Conservation (phyloP, 257 asterid species). For the Nicotiana paniculata region DNA sequence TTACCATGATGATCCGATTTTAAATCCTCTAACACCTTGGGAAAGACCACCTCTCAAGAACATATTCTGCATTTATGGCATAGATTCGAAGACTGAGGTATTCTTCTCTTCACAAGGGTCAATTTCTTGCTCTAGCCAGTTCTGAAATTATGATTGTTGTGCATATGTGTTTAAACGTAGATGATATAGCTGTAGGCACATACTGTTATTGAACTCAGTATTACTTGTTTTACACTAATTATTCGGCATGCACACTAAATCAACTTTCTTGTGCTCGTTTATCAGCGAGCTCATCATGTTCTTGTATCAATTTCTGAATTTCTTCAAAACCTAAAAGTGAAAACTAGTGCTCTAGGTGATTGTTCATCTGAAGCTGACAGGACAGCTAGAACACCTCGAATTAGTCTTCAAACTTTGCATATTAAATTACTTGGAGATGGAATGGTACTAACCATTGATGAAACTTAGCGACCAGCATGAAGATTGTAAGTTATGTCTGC, state of each 20-base stretch:
- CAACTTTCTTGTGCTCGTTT: neutral
- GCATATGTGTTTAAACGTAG: neutral
- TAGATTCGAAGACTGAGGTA: slow-evolving; percentile 93
- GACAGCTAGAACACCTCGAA: neutral
- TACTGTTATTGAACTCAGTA: slow-evolving; percentile 1
- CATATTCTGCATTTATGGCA: slow-evolving; percentile 90
- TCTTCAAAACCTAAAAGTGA: neutral
- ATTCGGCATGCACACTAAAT: neutral
- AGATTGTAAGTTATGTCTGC: neutral
- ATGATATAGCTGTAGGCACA: neutral
- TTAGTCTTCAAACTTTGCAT: neutral
- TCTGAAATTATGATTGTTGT: neutral
- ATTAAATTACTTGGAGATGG: neutral
- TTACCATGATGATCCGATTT: slow-evolving; percentile 88
- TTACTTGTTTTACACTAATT: neutral
- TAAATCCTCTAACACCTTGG: slow-evolving; percentile 98
- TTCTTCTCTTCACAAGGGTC: slow-evolving; percentile 14
- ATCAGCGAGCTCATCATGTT: neutral
- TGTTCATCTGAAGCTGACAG: neutral
- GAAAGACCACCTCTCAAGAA: slow-evolving; percentile 99
- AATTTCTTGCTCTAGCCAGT: neutral
- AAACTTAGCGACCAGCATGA: neutral
- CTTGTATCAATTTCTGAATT: neutral
- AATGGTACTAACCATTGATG: neutral
- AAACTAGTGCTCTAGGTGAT: neutral